Evolutionary conservation across 2,329 filamentous ascomycete genomes (phyloP), one percentile per base, ranked within the genome.

Genomic region (Apiospora phragmitis): DNA sequence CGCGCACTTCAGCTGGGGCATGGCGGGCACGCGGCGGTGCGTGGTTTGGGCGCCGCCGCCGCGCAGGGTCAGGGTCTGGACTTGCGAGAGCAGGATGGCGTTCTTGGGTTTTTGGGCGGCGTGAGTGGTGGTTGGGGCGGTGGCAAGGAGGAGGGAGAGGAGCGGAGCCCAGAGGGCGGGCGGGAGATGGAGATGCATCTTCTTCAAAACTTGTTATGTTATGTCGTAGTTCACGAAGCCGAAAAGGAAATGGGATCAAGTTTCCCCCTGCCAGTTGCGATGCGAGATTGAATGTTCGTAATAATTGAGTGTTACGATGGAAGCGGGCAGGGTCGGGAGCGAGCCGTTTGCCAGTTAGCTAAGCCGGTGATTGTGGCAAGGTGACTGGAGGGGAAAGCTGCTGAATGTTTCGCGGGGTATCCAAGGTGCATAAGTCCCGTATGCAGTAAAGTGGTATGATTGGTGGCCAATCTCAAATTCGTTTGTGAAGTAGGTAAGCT

Each of bases 1-100:
- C 70, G 92, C 83, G 84, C 95, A 98, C 77, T 85, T 88, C 18
- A 98, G 88, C 83, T 97, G 92, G 0, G 94, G 94, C 65, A 95
- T 88, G 32, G 95, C 84, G 29, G 90, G 78, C 47, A 94, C 89
- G 73, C 95, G 94, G 38, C 94, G 93, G 78, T 93, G 88, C 47
- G 90, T 89, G 0, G 95, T 98, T 76, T 88, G 84, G 68, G 88
- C 85, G 79, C 81, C 81, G 72, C 87, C 86, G 74, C 88, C 86
- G 71, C 90, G 91, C 16, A 98, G 88, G 8, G 95, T 98, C 51
- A 98, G 88, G 66, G 92, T 87, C 75, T 93, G 89, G 70, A 98
- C 92, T 2, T 85, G 76, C 35, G 87, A 89, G 75, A 90, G 85
- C 71, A 88, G 85, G 77, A 90, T 86, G 70, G 87, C 87, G 76